Evolutionary conservation across 169 alveolate species (phyloP), one percentile per base, ranked within the genome.

Genomic region (Eimeria sp.): DNA sequence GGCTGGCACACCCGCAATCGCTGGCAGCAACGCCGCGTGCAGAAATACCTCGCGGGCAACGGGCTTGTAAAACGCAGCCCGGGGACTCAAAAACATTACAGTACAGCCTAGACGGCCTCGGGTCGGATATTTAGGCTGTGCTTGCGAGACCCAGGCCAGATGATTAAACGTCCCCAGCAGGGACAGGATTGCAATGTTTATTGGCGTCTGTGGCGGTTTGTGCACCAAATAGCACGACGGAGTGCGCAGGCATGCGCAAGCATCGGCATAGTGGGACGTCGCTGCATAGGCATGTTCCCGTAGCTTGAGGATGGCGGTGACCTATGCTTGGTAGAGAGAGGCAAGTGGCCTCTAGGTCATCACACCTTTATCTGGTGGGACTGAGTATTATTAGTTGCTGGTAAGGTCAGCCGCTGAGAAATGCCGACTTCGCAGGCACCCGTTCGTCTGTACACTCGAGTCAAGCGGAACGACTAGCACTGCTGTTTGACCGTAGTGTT

Each of bases 171-270:
- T 87, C 94, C 94, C 94, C 83, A 66, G 82, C 94, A 66, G 94
- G 94, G 94, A 87, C 83, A 87, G 82, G 94, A 87, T 43, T 87
- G 94, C 94, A 87, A 66, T 87, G 94, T 87, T 87, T 87, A 87
- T 87, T 87, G 94, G 94, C 94, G 72, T 87, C 94, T 49, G 13
- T 66, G 94, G 94, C 78, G 20, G 54, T 87, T n/a, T 85, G 91
- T 85, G 80, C 78, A 60, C 54, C 3, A 25, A 85, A 85, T 64
- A 60, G 91, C 30, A 85, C 71, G 40, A 37, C 49, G 77, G 77
- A 27, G 91, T 37, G 64, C 91, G 49, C 77, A 40, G 77, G 60
- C 78, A 37, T 85, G 58, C 60, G 77, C 78, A 46, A 56, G 77
- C 78, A 6, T 58, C 43, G 56, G 16, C 56, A 14, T 74, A 74